Evolutionary conservation across 106 monocot genomes (phyloP).

Genomic region (Posidonia australis): DNA sequence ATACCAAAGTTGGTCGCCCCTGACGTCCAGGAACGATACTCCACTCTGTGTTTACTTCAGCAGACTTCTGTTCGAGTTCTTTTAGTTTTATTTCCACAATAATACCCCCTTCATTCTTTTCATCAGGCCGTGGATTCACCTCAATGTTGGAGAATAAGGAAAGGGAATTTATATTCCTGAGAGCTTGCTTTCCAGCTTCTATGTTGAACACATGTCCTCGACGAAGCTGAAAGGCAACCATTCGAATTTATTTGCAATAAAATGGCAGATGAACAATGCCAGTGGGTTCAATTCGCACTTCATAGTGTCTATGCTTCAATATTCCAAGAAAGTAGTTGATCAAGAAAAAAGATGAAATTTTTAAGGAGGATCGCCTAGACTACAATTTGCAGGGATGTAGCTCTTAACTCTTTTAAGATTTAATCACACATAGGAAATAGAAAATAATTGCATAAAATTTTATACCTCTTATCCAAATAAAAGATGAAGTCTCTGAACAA

Average conservation of each 20-base stretch:
- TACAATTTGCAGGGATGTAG: too few relatives aligned
- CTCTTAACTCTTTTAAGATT: not conserved
- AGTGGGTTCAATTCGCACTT: too few relatives aligned
- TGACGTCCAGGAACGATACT: constrained; percentile 82
- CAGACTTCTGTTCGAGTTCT: constrained; percentile 83
- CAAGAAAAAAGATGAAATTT: not conserved
- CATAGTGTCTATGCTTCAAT: too few relatives aligned
- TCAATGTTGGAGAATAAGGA: constrained; percentile 89
- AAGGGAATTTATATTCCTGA: constrained; percentile 88
- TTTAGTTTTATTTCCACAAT: constrained; percentile 92
- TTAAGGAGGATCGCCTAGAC: not conserved
- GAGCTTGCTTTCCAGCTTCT: constrained; percentile 87
- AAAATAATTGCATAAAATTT: not conserved
- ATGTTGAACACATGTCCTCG: constrained; percentile 92
- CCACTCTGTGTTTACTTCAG: constrained; percentile 97
- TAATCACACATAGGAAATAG: not conserved
- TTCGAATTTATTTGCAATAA: not conserved
- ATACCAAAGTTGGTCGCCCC: constrained; percentile 83
- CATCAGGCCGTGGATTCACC: constrained; percentile 88
- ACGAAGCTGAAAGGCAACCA: constrained; percentile 39
- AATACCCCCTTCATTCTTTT: constrained; percentile 92
- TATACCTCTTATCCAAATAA: not conserved
- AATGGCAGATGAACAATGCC: not conserved
- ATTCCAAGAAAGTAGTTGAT: too few relatives aligned
- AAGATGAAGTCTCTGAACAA: not conserved